Percentiles rank a stretch among this genome's conserved stretches.
phyloP scores from a whole-genome alignment of 2,329 filamentous ascomycete species.

The Talaromyces funiculosus region DNA sequence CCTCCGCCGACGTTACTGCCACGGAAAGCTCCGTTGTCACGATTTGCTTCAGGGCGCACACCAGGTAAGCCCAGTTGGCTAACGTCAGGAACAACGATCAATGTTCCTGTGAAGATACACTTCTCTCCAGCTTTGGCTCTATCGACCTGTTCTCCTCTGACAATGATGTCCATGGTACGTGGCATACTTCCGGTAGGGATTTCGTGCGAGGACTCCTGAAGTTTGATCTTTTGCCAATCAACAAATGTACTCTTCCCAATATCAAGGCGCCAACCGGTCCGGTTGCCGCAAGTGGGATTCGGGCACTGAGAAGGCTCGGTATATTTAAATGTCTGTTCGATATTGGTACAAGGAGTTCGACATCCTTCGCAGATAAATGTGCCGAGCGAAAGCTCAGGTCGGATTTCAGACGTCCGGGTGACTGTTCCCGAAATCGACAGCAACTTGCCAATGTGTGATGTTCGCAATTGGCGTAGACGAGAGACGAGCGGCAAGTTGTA shows the following conservation, averaged over 20 bases:
- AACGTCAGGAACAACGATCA: constrained; percentile 95
- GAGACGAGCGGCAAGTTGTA: constrained; percentile 89
- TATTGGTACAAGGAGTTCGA: constrained; percentile 75
- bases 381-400: constrained; percentile 84
- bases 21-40: constrained; percentile 72
- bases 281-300: constrained; percentile 79
- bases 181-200: constrained; percentile 99
- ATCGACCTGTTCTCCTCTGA: constrained; percentile 95
- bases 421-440: constrained; percentile 96
- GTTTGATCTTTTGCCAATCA: constrained; percentile 97
- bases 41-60: constrained; percentile 71
- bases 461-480: constrained; percentile 76
- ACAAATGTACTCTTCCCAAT: constrained; percentile 96
- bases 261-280: constrained; percentile 90
- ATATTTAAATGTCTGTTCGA: constrained; percentile 96
- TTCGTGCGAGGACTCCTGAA: constrained; percentile 97
- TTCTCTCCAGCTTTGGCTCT: constrained; percentile 96
- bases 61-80: constrained; percentile 91
- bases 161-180: constrained; percentile 91
- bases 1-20: constrained; percentile 75
- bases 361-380: constrained; percentile 91
- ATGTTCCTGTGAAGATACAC: constrained; percentile 91
- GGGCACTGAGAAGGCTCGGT: constrained; percentile 96
- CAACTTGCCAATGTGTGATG: constrained; percentile 83
- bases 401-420: constrained; percentile 92